Conservation (phyloP, 305 asterid genomes). For the Salvia sclarea region DNA sequence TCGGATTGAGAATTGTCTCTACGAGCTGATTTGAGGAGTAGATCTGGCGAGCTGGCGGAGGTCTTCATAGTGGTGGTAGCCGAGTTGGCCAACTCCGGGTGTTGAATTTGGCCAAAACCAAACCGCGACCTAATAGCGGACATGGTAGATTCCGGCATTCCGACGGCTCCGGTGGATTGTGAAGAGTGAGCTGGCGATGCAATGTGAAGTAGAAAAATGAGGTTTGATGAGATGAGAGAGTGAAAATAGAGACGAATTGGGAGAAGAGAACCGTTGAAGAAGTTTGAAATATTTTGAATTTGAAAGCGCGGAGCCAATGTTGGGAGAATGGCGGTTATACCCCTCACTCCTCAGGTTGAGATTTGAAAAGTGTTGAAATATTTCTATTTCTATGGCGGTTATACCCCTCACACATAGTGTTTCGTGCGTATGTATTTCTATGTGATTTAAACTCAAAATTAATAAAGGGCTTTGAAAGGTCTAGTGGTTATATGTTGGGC, state of each 20-base stretch:
- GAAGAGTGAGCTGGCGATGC: neutral
- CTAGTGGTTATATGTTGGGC: too few species aligned
- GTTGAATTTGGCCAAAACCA: conserved; percentile 52
- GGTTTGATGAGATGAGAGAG: neutral
- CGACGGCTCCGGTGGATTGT: neutral
- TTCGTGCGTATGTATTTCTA: too few species aligned
- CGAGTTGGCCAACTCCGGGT: conserved; percentile 35
- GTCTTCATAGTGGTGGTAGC: conserved; percentile 45
- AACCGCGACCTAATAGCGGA: conserved; percentile 65
- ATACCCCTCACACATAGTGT: too few species aligned
- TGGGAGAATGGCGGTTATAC: neutral
- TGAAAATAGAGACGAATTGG: conserved; percentile 15
- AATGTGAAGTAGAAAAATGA: neutral
- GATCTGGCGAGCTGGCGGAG: conserved; percentile 73
- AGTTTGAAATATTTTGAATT: conserved; percentile 35
- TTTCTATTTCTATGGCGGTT: too few species aligned
- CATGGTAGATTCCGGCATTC: conserved; percentile 65
- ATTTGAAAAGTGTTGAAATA: neutral
- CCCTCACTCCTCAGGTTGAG: neutral
- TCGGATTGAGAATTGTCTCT: conserved; percentile 44
- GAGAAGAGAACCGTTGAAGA: conserved; percentile 31
- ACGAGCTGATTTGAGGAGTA: conserved; percentile 49
- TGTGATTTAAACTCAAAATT: too few species aligned
- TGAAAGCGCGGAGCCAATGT: conserved; percentile 28
- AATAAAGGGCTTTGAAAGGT: too few species aligned